Evolutionary conservation across 2,329 filamentous ascomycete genomes (phyloP), one percentile per base, ranked within the genome.

Genomic region (Sarocladiaceae sp.): DNA sequence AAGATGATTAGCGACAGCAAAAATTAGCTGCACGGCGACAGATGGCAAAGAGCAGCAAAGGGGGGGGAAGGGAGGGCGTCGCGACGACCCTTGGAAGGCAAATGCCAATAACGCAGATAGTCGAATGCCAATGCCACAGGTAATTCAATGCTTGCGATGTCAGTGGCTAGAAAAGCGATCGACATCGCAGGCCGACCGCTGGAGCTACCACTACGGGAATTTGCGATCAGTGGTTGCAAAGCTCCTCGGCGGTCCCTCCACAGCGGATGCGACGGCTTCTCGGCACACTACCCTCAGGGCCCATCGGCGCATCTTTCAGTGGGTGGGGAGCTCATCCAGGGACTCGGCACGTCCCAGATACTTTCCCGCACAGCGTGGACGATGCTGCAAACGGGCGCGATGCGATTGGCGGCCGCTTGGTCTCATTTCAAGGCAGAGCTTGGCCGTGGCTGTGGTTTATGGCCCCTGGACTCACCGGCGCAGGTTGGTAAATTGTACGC

Each of bases 41-140:
- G 21, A 18, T 27, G 20, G 11, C 24, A 18, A 29, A 26, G 37
- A n/a, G n/a, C n/a, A 27, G 24, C 4, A 19, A 41, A 24, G 15
- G 29, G 37, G 37, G 37, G 37, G 23, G 10, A 41, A 29, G 18
- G 20, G 34, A 39, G 37, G 37, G 15, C 23, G 19, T 39, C 34
- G 19, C 18, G 34, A 3, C 26, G n/a, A n/a, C n/a, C n/a, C n/a
- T n/a, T n/a, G n/a, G n/a, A n/a, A n/a, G n/a, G n/a, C n/a, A n/a
- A n/a, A n/a, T 16, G 23, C 26, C 13, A 13, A 27, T n/a, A 11
- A 41, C 37, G 37, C 37, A 21, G 19, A 41, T 16, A 27, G 18
- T 29, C 37, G n/a, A 41, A 41, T 29, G 23, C 37, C 23, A 41
- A 41, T 29, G 37, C 37, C 9, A 27, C 4, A 11, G 18, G 4